Evolutionary conservation across 352 stramenopile species (phyloP).

Genomic region (Albugo laibachii): DNA sequence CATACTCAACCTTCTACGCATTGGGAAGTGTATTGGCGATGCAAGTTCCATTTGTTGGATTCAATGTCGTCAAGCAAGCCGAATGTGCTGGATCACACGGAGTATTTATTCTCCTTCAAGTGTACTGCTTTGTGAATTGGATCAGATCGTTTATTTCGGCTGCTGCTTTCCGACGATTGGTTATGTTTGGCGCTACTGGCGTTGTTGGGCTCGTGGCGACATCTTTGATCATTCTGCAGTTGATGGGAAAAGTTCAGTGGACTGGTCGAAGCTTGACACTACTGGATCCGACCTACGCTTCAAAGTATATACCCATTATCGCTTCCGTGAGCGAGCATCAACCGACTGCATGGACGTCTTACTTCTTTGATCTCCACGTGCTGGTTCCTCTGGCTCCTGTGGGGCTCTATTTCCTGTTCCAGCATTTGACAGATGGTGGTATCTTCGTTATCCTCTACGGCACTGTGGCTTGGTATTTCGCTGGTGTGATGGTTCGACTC

Average conservation of each 20-base stretch:
- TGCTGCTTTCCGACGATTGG: slow-evolving; percentile 49
- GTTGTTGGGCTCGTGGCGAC: slow-evolving; percentile 31
- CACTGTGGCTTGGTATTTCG: slow-evolving; percentile 85
- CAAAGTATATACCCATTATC: slow-evolving; percentile 91
- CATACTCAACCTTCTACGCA: slow-evolving; percentile 95
- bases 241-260: slow-evolving; percentile 77
- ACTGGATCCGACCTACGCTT: slow-evolving; percentile 82
- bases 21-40: slow-evolving; percentile 92
- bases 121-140: slow-evolving; percentile 60
- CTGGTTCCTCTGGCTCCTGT: slow-evolving; percentile 82
- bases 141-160: slow-evolving; percentile 54
- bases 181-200: slow-evolving; percentile 31
- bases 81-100: slow-evolving; percentile 66
- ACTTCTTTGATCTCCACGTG: slow-evolving; percentile 87
- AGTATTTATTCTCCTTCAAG: slow-evolving; percentile 89
- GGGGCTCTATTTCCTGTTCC: slow-evolving; percentile 81
- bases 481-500: slow-evolving; percentile 83
- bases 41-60: slow-evolving; percentile 95
- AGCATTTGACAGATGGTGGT: slow-evolving; percentile 69
- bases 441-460: slow-evolving; percentile 89
- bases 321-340: slow-evolving; percentile 87
- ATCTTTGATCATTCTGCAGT: slow-evolving; percentile 53
- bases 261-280: slow-evolving; percentile 79
- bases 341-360: slow-evolving; percentile 86
- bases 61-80: slow-evolving; percentile 85